A percentile compares a stretch with the other conserved stretches of the same genome.
Evolutionary conservation across 768 basidiomycete species (phyloP).

Genomic region (Lactifluus pinguis): DNA sequence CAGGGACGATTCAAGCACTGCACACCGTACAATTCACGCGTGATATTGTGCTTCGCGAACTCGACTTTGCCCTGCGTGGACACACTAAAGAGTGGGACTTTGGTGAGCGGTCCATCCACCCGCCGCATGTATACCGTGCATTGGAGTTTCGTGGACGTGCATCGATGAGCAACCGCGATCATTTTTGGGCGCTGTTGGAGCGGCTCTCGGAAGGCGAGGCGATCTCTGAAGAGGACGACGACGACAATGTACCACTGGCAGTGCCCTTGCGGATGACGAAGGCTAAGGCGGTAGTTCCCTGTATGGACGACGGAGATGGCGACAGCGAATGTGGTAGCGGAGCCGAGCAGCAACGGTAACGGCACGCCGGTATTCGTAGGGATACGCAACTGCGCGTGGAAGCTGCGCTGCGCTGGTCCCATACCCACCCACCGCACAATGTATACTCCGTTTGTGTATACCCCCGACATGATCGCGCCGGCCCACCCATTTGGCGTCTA

Average conservation of each 20-base stretch:
- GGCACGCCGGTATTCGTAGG: not conserved
- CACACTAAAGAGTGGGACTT: constrained; percentile 52
- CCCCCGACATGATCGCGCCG: constrained; percentile 22
- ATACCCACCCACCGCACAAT: too few relatives aligned
- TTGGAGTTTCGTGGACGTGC: constrained; percentile 25
- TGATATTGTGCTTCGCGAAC: constrained; percentile 42
- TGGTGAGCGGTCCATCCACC: constrained; percentile 29
- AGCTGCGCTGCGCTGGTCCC: too few relatives aligned
- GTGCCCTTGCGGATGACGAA: constrained; percentile 7
- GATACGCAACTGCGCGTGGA: not conserved
- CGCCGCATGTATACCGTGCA: constrained; percentile 27
- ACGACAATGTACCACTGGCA: not conserved
- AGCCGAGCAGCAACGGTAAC: too few relatives aligned
- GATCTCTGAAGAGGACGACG: not conserved
- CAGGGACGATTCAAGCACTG: constrained; percentile 39
- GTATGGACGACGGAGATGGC: not conserved
- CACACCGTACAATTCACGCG: constrained; percentile 37
- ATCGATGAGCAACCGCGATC: constrained; percentile 30
- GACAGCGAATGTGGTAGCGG: too few relatives aligned
- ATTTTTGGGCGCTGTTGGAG: constrained; percentile 32
- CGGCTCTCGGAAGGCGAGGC: constrained; percentile 9
- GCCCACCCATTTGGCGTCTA: constrained; percentile 23
- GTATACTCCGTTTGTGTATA: not conserved
- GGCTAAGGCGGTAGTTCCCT: constrained; percentile 1
- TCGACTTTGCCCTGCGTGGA: constrained; percentile 48